Evolutionary conservation across 2,329 filamentous ascomycete genomes (phyloP), one percentile per base, ranked within the genome.

Genomic region (Thermomyces lanuginosus): DNA sequence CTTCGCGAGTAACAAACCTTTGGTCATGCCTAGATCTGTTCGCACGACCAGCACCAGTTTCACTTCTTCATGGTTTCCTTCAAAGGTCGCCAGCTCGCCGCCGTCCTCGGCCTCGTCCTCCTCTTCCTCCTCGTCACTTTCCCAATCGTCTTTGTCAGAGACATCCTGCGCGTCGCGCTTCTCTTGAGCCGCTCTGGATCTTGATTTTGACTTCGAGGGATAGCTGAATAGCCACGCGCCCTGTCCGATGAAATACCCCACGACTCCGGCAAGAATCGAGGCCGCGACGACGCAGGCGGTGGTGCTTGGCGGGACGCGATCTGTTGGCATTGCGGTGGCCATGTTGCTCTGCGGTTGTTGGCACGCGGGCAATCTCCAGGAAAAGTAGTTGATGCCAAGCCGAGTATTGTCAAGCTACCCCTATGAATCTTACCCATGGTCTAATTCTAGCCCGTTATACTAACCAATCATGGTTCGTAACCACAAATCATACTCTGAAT

Each of bases 21-120:
- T 95, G 6, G 79, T 89, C 89, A 98, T 98, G 43, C 86, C 86
- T 43, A 98, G 56, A 58, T 98, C 89, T 10, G 82, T 92, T 47
- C 89, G 63, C 29, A 95, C 86, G 3, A 92, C 81, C 17, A 98
- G 61, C 8, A 93, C 81, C 31, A 95, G 63, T 59, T 95, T 95
- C 61, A 86, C 92, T 53, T 93, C 84, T 54, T 93, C 84, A 8
- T 48, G 49, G 34, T 68, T 72, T 6, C 52, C 58, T 43, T 56
- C 55, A 44, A 58, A 59, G 34, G 48, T 55, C 36, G 50, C 58
- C 42, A 63, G 42, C 40, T 64, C 57, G 9, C 54, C 49, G 13
- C 49, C 54, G 28, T 57, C 53, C 22, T 77, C 75, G 37, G 73
- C 75, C 41, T 76, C 73, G 6, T 76, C 73, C 45, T 78, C 72